phyloP scores from a whole-genome alignment of 1,284 basidiomycete species.

The Chalciporus piperatoides region DNA sequence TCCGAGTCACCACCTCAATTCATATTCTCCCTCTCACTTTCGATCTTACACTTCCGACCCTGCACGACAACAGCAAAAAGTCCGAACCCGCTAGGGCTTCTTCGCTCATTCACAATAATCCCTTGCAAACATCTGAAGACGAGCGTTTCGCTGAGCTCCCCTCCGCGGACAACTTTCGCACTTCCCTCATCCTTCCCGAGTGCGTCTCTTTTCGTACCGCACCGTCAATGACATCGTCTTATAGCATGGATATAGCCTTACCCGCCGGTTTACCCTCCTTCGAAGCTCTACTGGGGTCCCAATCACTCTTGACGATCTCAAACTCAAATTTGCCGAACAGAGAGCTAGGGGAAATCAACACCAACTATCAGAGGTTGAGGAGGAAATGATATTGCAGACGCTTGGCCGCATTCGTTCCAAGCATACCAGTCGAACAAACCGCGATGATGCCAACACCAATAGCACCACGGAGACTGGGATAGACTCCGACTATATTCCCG shows the following conservation, averaged over 20 bases:
- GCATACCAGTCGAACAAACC: constrained; percentile 30
- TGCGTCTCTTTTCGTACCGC: constrained; percentile 40
- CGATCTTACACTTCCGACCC: constrained; percentile 29
- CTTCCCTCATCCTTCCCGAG: constrained; percentile 79
- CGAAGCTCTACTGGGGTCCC: constrained; percentile 62
- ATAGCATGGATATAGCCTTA: constrained; percentile 49
- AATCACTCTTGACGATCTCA: constrained; percentile 59
- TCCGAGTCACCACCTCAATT: constrained; percentile 24
- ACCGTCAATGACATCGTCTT: constrained; percentile 15
- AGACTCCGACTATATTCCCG: constrained; percentile 38
- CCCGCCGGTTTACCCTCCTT: constrained; percentile 74
- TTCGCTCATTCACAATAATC: constrained; percentile 18
- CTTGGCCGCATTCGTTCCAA: constrained; percentile 55
- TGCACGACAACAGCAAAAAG: constrained; percentile 29
- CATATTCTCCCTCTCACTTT: constrained; percentile 25
- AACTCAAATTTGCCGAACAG: constrained; percentile 67
- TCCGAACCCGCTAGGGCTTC: constrained; percentile 23
- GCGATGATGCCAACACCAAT: constrained; percentile 16
- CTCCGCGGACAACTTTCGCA: constrained; percentile 70
- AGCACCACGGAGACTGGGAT: constrained; percentile 33
- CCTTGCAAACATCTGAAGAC: constrained; percentile 19
- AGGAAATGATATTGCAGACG: constrained; percentile 76
- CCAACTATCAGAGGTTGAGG: constrained; percentile 73
- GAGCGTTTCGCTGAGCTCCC: constrained; percentile 55
- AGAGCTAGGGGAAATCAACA: constrained; percentile 61